Evolutionary conservation across 768 basidiomycete species (phyloP).

Genomic region (Serendipita vermifera): DNA sequence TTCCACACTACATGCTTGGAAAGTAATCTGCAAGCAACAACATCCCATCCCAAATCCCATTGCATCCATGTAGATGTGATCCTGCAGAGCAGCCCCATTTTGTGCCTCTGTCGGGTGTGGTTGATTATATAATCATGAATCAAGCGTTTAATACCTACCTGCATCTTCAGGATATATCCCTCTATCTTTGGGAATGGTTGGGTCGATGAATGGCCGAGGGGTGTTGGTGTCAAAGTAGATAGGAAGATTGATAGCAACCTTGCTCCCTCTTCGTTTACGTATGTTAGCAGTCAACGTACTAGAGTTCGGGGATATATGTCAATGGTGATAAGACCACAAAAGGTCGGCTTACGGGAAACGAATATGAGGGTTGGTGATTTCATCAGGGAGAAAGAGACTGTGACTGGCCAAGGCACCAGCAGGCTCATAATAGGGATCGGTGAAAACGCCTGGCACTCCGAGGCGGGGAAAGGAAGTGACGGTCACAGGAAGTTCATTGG

Average conservation of each 20-base stretch:
- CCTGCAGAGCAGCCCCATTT: conserved; percentile 70
- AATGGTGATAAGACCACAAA: conserved; percentile 12
- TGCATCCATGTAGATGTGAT: conserved; percentile 96
- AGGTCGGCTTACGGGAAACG: conserved; percentile 81
- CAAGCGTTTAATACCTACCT: conserved; percentile 35
- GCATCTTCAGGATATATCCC: conserved; percentile 71
- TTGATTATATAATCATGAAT: conserved; percentile 14
- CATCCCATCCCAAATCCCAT: conserved; percentile 99
- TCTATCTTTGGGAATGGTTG: conserved; percentile 81
- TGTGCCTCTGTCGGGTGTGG: conserved; percentile 52
- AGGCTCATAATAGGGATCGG: conserved; percentile 77
- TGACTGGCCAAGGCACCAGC: conserved; percentile 70
- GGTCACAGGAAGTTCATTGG: conserved; percentile 81
- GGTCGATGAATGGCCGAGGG: conserved; percentile 80
- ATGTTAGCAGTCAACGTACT: conserved; percentile 98
- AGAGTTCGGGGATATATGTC: conserved; percentile 8
- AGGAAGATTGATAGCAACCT: conserved; percentile 91
- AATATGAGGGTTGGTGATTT: conserved; percentile 93
- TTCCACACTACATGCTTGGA: conserved; percentile 88
- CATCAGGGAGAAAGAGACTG: conserved; percentile 86
- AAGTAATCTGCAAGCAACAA: conserved; percentile 93
- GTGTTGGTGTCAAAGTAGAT: conserved; percentile 81
- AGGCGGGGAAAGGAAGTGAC: conserved; percentile 92
- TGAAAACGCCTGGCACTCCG: conserved; percentile 79
- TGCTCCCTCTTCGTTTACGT: conserved; percentile 74